Base-by-base conservation (phyloP, 2,329 filamentous ascomycete genomes). In the Arthrobotrys entomopaga region DNA sequence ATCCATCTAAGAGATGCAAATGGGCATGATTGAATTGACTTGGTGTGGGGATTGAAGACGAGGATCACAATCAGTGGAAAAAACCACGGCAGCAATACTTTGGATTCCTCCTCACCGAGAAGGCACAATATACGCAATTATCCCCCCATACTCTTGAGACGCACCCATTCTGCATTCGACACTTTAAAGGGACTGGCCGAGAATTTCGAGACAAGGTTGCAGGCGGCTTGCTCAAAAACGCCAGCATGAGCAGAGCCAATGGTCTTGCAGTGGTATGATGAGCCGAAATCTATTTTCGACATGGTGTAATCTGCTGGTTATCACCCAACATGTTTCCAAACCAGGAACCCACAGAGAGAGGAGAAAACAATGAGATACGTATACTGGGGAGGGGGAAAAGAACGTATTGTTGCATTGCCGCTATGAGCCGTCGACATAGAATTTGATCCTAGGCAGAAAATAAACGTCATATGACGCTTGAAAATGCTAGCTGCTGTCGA, bases 201-300 rank as follows among this genome's bases (percentile, higher is more conserved):
- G 46, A 50, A 16, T 49, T 46, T 19, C 15, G 16, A 46, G 42
- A 7, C 13, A 19, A 46, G 63, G 63, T 66, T 66, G 49, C 64
- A 67, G 56, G 48, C 64, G 64, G 64, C 38, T 60, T 56, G 57
- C 22, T 61, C 10, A 13, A 16, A 19, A 57, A 29, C 3, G 48
- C 49, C 48, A 46, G 49, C 40, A 43, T 13, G 11, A 16, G 67
- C 58, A 60, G 67, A 65, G 46, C 59, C 67, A 65, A 65, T 72
- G 67, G 38, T 59, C 67, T 53, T 53, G 65, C 60, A 65, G 59
- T 72, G 67, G 60, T 53, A 72, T 60, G 59, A 72, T 58, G 60
- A 6, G 22, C 42, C 24, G 43, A 59, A n/a, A 42, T 72, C 67
- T 72, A 72, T 72, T 72, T 72, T 72, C 53, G 53, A 65, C 40